Evolutionary conservation across 352 stramenopile species (phyloP).

Genomic region (Phytophthora fragariae): DNA sequence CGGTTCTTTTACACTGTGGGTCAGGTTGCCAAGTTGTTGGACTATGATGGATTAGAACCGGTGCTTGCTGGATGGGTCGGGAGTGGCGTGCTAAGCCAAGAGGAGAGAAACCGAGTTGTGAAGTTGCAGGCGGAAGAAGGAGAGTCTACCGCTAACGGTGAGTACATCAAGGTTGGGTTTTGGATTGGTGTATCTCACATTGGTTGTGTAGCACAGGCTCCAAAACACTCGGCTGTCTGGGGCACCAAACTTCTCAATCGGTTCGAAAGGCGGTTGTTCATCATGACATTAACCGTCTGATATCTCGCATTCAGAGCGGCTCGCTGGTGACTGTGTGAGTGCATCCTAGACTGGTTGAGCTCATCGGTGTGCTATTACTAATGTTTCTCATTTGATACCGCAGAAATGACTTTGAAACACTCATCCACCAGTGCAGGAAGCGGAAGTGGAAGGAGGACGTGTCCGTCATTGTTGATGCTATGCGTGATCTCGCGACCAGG

Average conservation of each 20-base stretch:
- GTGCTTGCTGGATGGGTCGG: conserved; percentile 55
- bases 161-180: not conserved
- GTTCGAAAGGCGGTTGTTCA: conserved; percentile 73
- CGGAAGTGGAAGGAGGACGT: conserved; percentile 85
- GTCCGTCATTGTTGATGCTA: conserved; percentile 61
- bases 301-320: conserved; percentile 52
- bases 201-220: conserved; percentile 13
- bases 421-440: conserved; percentile 86
- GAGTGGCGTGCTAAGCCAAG: conserved; percentile 38
- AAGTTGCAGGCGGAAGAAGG: conserved; percentile 28
- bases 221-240: conserved; percentile 65
- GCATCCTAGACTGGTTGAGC: not conserved
- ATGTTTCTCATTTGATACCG: conserved; percentile 2
- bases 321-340: conserved; percentile 69
- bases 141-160: conserved; percentile 22
- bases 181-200: not conserved
- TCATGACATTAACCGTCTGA: conserved; percentile 72
- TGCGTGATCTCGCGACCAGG: conserved; percentile 54
- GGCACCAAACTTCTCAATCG: conserved; percentile 69
- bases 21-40: conserved; percentile 44
- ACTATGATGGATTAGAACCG: conserved; percentile 33
- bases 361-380: conserved; percentile 3
- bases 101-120: conserved; percentile 41
- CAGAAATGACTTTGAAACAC: conserved; percentile 84
- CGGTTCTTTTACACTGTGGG: conserved; percentile 53